Evolutionary conservation across 306 rosid species (phyloP), one percentile per base, ranked within the genome.

Genomic region (Quercus wislizeni): DNA sequence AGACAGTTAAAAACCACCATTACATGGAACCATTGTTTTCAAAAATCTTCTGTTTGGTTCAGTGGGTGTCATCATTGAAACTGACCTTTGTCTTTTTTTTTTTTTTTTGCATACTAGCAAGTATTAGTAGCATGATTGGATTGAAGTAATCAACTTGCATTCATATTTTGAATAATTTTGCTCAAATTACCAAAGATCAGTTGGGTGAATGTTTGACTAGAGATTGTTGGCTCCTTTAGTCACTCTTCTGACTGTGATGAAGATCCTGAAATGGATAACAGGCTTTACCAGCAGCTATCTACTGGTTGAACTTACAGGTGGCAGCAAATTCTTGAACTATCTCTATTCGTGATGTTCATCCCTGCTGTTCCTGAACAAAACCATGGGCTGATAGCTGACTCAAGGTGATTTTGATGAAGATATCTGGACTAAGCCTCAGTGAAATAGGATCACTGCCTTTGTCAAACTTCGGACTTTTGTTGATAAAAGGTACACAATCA

Each of bases 211-310:
- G 33, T 54, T 43, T 54, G 30, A 31, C 35, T 71, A 49, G 73
- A 72, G 68, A 20, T 43, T 23, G 0, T 75, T 9, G 15, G 56
- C 35, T 82, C 84, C 25, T 54, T 80, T 72, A 21, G 33, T 79
- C 71, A 19, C 51, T 81, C 30, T 80, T 85, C 91, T 81, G 91
- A 87, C 86, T 86, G 88, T 95, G 84, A 88, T 92, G 86, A 69
- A 82, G 90, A 89, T 89, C 86, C 86, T 82, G 81, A 79, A 90
- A 87, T 91, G 94, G 88, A 92, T 83, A 91, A 93, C 99, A 91
- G 99, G 99, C 96, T 95, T 92, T 92, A 88, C 81, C 91, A 90
- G 96, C 97, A 95, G 99, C 94, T 92, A 75, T 95, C 89, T 90
- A 89, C 99, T 92, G 98, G 98, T 95, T 86, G 85, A 82, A 86